Conservation (phyloP, 257 asterid genomes). For the Salvia hispanica region DNA sequence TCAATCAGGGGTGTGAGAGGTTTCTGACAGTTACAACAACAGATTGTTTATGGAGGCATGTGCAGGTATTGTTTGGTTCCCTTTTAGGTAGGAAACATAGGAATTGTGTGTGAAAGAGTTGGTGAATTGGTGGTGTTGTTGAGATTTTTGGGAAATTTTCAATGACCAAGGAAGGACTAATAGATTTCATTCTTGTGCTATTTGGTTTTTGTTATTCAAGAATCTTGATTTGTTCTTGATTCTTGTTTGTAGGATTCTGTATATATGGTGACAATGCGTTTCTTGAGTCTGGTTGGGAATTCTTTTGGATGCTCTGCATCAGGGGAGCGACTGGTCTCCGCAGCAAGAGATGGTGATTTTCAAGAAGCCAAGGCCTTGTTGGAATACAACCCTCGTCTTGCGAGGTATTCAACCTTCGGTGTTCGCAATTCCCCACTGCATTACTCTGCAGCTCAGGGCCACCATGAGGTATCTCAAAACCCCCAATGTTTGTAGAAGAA, state of each 20-base stretch:
- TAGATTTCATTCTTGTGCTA: neutral
- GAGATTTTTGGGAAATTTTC: neutral
- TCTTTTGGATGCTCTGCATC: conserved; percentile 96
- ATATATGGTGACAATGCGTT: conserved; percentile 52
- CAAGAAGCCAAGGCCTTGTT: conserved; percentile 92
- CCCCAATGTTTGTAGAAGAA: neutral
- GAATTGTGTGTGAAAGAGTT: conserved; percentile 30
- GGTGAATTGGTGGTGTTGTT: conserved; percentile 29
- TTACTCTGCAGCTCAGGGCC: conserved; percentile 92
- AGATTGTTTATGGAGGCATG: conserved; percentile 35
- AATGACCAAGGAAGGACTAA: conserved; percentile 1
- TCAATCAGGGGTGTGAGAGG: conserved; percentile 34
- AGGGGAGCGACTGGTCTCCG: conserved; percentile 84
- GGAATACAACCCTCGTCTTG: conserved; percentile 86
- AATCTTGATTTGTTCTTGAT: conserved; percentile 22
- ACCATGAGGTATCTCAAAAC: conserved; percentile 64
- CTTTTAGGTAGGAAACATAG: conserved; percentile 47
- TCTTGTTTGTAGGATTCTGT: conserved; percentile 29
- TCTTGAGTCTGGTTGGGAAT: conserved; percentile 77
- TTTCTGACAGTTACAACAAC: conserved; percentile 37
- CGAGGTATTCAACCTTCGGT: conserved; percentile 80
- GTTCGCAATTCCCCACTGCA: conserved; percentile 91
- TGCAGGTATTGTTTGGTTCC: conserved; percentile 42
- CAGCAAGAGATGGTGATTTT: conserved; percentile 94
- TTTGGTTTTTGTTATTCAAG: neutral